Base-by-base conservation (phyloP, 257 asterid species). In the Ocimum tenuiflorum region DNA sequence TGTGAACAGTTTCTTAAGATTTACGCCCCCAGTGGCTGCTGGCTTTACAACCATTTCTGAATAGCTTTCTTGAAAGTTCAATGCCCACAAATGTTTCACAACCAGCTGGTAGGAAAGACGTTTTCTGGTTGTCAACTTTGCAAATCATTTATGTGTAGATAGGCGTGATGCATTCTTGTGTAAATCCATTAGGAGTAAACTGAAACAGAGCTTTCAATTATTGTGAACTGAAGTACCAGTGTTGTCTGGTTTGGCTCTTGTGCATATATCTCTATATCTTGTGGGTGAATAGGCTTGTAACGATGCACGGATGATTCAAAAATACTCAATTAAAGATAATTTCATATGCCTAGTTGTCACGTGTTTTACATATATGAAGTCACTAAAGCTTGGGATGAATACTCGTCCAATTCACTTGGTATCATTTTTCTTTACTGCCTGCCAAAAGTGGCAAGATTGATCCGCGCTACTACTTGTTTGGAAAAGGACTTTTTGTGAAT, bases 1-100 rank as follows among this genome's bases (percentile, higher is more conserved):
- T 46, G 50, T 63, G 51, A 58, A 63, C 8, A 12, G 47, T 11
- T 46, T 65, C 31, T 53, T 67, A 67, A 58, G 56, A 61, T 56
- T 27, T 33, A 53, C 43, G 35, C 29, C 31, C 49, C 53, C 51
- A 23, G 67, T 50, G 49, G 45, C 59, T 50, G 56, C 35, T 23
- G 14, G 49, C 33, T 39, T 20, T 15, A 43, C 8, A 54, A 29
- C 42, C 20, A 42, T 23, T 19, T 43, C 12, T 13, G 9, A 19
- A 45, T 42, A 71, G 23, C 10, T 9, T 50, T 36, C 17, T 7
- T 66, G 42, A 49, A 31, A 31, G 13, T 31, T 56, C 13, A 58
- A 41, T 54, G 64, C 54, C 31, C 33, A 27, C 56, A 39, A 55
- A 38, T 69, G 52, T 60, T 45, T 39, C 58, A 19, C 49, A 22